These are phyloP conservation scores for Podila epicladia DNA, from an alignment of 192 early-diverging fungal genomes.

Conservation along the genomic window DNA sequence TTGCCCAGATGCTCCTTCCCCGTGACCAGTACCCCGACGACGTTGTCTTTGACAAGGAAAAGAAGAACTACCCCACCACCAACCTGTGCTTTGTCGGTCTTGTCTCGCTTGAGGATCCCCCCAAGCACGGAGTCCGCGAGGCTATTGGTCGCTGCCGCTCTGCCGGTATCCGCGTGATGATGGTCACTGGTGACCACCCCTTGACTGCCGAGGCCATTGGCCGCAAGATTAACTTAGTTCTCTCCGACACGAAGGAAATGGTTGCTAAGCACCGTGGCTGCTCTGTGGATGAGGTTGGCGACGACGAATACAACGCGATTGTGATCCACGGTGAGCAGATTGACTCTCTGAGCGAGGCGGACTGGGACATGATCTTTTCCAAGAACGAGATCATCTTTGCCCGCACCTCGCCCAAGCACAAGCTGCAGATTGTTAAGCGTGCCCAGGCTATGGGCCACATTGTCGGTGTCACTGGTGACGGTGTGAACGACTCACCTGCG, in stretches of 20 bases:
- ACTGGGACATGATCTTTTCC: constrained; percentile 94
- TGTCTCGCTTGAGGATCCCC: constrained; percentile 93
- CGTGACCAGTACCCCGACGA: constrained; percentile 75
- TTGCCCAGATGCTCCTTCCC: constrained; percentile 82
- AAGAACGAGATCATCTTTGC: constrained; percentile 98
- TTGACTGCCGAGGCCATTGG: constrained; percentile 97
- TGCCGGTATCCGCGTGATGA: constrained; percentile 97
- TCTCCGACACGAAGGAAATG: constrained; percentile 86
- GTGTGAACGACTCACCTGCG: constrained; percentile 96
- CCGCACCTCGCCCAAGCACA: constrained; percentile 95
- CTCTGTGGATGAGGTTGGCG: constrained; percentile 67
- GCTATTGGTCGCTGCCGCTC: constrained; percentile 92
- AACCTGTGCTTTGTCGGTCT: constrained; percentile 87
- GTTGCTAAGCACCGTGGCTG: constrained; percentile 76
- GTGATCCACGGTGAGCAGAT: constrained; percentile 94
- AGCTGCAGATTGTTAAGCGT: constrained; percentile 94
- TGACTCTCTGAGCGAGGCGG: constrained; percentile 78
- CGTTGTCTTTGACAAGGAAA: constrained; percentile 80
- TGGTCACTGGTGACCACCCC: constrained; percentile 99
- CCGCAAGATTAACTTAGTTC: constrained; percentile 94
- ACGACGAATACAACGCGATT: constrained; percentile 88
- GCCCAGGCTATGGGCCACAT: constrained; percentile 95
- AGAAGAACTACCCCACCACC: constrained; percentile 74
- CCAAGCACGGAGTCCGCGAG: constrained; percentile 98
- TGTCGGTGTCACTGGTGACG: constrained; percentile 97